Conservation (phyloP, 345 rosid genomes). For the Pseudoturritis turrita region DNA sequence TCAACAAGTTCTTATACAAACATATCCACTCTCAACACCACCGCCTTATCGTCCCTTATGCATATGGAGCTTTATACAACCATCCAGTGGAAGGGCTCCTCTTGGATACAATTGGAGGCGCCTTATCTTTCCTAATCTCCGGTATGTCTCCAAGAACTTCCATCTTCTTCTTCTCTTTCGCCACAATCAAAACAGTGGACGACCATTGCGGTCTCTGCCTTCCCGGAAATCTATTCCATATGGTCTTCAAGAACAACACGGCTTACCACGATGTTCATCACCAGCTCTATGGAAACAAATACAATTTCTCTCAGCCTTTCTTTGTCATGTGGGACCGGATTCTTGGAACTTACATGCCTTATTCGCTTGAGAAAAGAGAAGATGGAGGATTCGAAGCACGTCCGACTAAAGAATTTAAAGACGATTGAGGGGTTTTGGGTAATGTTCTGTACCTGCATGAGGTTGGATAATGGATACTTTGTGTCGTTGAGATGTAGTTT, state of each 20-base stretch:
- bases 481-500: conserved; percentile 1
- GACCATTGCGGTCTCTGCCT: conserved; percentile 85
- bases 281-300: conserved; percentile 75
- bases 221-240: conserved; percentile 75
- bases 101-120: conserved; percentile 74
- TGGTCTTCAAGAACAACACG: conserved; percentile 69
- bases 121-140: conserved; percentile 69
- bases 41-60: conserved; percentile 80
- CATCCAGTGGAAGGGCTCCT: conserved; percentile 82
- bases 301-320: conserved; percentile 82
- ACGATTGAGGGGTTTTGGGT: conserved; percentile 27
- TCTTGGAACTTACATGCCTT: conserved; percentile 87
- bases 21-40: conserved; percentile 84
- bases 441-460: neutral
- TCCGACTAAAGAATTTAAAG: conserved; percentile 51
- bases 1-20: conserved; percentile 74
- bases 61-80: conserved; percentile 79
- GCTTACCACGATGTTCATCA: conserved; percentile 89
- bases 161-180: conserved; percentile 85
- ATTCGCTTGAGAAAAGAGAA: conserved; percentile 60
- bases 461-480: neutral
- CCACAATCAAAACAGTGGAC: conserved; percentile 80
- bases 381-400: conserved; percentile 77
- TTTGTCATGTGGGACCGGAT: conserved; percentile 77
- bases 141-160: conserved; percentile 85